Evolutionary conservation across 2,329 filamentous ascomycete species (phyloP).

Genomic region (Pseudogymnoascus sp.): DNA sequence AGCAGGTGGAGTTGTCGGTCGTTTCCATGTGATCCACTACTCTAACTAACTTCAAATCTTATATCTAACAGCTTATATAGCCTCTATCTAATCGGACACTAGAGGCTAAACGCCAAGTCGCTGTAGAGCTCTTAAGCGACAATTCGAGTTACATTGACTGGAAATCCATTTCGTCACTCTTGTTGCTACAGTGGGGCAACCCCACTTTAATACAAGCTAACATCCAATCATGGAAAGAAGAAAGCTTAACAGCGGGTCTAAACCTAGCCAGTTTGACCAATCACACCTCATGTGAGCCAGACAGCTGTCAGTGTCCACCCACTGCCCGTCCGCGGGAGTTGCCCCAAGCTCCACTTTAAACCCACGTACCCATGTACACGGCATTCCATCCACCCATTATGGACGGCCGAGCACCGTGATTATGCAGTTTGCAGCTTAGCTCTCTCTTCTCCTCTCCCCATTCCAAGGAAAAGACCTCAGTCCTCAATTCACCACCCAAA

Average conservation of each 20-base stretch:
- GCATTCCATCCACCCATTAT: neutral
- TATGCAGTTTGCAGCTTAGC: neutral
- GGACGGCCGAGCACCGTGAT: neutral
- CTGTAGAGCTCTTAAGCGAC: no score
- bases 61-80: no score
- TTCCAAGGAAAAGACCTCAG: slow-evolving; percentile 1
- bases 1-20: no score
- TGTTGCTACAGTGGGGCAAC: neutral
- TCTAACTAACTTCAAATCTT: no score
- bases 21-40: neutral
- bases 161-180: neutral
- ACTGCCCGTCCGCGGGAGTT: neutral
- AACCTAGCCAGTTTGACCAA: neutral
- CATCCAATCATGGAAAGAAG: neutral
- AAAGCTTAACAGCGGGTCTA: neutral
- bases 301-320: neutral
- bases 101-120: no score
- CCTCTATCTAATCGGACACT: no score
- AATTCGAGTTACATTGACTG: neutral
- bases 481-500: slow-evolving; percentile 2
- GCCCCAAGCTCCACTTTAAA: neutral
- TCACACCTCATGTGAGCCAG: neutral
- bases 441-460: slow-evolving; percentile 7
- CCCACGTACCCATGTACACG: neutral
- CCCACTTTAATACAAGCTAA: neutral